Conservation (phyloP, 2,329 filamentous ascomycete species). For the Clarireedia sp. region DNA sequence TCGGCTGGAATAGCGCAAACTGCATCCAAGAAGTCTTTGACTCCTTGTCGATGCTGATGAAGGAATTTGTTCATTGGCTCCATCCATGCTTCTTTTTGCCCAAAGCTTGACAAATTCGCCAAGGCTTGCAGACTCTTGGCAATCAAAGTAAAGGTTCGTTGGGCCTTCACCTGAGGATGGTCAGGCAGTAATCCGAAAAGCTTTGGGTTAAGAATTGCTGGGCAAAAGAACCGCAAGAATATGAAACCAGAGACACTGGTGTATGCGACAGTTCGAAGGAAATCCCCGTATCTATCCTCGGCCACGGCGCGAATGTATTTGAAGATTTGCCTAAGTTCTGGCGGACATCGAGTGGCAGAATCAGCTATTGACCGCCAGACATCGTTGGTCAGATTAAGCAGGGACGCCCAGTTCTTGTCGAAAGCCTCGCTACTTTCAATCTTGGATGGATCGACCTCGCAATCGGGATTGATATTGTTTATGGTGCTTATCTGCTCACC, state of each 20-base stretch:
- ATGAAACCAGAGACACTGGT: slow-evolving; percentile 93
- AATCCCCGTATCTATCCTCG: slow-evolving; percentile 90
- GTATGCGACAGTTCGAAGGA: slow-evolving; percentile 79
- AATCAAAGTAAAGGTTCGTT: slow-evolving; percentile 83
- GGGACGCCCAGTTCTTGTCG: slow-evolving; percentile 71
- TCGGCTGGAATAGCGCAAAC: slow-evolving; percentile 78
- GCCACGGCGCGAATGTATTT: slow-evolving; percentile 88
- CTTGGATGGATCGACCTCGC: slow-evolving; percentile 88
- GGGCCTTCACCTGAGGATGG: slow-evolving; percentile 72
- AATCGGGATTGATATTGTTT: slow-evolving; percentile 82
- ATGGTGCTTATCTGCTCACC: slow-evolving; percentile 83
- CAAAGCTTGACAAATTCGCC: slow-evolving; percentile 84
- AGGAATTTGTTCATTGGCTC: slow-evolving; percentile 95
- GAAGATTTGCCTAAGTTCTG: slow-evolving; percentile 77
- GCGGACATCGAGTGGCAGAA: slow-evolving; percentile 67
- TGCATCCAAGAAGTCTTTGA: slow-evolving; percentile 80
- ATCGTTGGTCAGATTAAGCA: slow-evolving; percentile 70
- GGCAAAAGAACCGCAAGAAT: slow-evolving; percentile 91
- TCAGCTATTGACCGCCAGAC: slow-evolving; percentile 77
- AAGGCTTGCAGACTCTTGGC: slow-evolving; percentile 88
- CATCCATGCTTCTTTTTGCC: slow-evolving; percentile 97
- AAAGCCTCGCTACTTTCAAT: slow-evolving; percentile 61
- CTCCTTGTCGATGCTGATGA: slow-evolving; percentile 62
- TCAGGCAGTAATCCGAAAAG: slow-evolving; percentile 79
- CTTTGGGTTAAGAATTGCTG: slow-evolving; percentile 92